A percentile compares a stretch with the other conserved stretches of the same genome.
Conservation (phyloP, 2,329 filamentous ascomycete genomes). For the Talaromyces albobiverticillius region DNA sequence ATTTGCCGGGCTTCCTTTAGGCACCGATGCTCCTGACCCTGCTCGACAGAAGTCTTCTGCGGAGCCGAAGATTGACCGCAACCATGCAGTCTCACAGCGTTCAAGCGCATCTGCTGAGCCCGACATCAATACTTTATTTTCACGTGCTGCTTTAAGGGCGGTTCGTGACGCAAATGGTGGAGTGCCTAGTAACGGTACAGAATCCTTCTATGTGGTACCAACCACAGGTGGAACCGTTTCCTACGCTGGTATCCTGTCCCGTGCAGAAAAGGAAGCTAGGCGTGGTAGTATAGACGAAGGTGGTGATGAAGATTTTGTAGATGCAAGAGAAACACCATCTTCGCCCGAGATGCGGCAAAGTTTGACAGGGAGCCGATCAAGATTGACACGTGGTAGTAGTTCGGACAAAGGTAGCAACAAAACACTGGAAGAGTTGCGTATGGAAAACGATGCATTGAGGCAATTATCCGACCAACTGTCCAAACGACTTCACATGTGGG, state of each 20-base stretch:
- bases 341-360: conserved; percentile 47
- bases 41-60: conserved; percentile 27
- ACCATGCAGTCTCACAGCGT: conserved; percentile 39
- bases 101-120: conserved; percentile 55
- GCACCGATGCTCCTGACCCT: conserved; percentile 42
- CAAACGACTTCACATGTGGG: conserved; percentile 86
- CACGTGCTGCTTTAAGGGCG: conserved; percentile 76
- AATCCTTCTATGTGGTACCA: conserved; percentile 92
- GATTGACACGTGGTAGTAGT: conserved; percentile 16
- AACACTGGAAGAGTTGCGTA: conserved; percentile 79
- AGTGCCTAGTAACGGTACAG: conserved; percentile 55
- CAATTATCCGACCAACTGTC: conserved; percentile 81
- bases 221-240: conserved; percentile 87
- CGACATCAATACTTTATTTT: conserved; percentile 80
- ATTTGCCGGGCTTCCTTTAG: conserved; percentile 85
- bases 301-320: conserved; percentile 83
- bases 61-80: conserved; percentile 35
- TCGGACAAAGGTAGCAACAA: conserved; percentile 43
- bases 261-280: conserved; percentile 44
- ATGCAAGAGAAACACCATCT: conserved; percentile 68
- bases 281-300: conserved; percentile 57
- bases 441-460: conserved; percentile 85
- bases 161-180: conserved; percentile 65
- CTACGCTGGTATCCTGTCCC: conserved; percentile 80
- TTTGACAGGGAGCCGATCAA: conserved; percentile 40